These are phyloP conservation scores for Penicillium coffeae DNA, from an alignment of 495 filamentous ascomycete genomes.

Conservation along the genomic window DNA sequence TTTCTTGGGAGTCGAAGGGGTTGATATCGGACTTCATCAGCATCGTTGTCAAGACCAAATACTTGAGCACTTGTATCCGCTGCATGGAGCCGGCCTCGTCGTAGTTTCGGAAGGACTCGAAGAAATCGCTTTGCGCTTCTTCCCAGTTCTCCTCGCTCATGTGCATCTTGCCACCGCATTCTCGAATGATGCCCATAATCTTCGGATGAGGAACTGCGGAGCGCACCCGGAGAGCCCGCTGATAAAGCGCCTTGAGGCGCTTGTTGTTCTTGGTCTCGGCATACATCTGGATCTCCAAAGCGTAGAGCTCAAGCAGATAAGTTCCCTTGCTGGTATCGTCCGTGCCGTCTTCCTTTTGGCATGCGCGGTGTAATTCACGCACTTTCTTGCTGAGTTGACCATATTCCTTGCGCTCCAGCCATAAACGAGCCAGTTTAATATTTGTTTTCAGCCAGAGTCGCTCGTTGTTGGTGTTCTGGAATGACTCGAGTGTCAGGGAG, in stretches of 20 bases:
- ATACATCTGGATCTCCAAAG: conserved; percentile 98
- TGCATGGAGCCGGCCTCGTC: conserved; percentile 96
- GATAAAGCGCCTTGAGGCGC: conserved; percentile 87
- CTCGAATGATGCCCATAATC: conserved; percentile 98
- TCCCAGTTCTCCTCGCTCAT: conserved; percentile 99
- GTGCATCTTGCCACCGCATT: conserved; percentile 99
- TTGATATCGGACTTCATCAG: conserved; percentile 99
- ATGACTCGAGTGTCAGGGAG: conserved; percentile 84
- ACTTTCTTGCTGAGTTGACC: conserved; percentile 75
- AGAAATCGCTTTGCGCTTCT: conserved; percentile 94
- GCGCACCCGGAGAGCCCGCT: conserved; percentile 81
- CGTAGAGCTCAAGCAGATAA: conserved; percentile 92
- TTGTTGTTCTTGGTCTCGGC: conserved; percentile 96
- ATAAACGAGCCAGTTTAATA: conserved; percentile 89
- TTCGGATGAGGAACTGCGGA: conserved; percentile 97
- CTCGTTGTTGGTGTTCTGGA: conserved; percentile 97
- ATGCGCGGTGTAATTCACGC: conserved; percentile 82
- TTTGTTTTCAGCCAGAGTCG: conserved; percentile 97
- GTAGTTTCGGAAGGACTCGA: conserved; percentile 98
- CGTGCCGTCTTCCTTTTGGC: conserved; percentile 80
- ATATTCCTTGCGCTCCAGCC: conserved; percentile 89
- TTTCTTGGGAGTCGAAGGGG: conserved; percentile 97
- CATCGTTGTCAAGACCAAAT: conserved; percentile 94
- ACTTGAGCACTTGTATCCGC: conserved; percentile 96
- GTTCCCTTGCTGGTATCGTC: conserved; percentile 97